Evolutionary conservation across 2,329 filamentous ascomycete genomes (phyloP).

Genomic region (Hymenotorrendiella dingleyae): DNA sequence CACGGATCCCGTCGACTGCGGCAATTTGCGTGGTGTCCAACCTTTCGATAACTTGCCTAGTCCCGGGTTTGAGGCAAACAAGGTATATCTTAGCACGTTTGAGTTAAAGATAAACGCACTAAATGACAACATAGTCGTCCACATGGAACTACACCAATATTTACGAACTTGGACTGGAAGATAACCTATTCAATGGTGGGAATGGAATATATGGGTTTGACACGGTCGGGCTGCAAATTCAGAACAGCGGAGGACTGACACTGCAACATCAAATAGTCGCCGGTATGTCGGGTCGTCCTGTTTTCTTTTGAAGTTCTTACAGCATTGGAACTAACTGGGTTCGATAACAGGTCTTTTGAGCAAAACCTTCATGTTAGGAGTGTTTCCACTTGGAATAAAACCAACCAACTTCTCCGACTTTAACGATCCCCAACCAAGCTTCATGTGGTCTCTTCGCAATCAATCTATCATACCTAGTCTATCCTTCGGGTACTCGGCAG

Average conservation of each 20-base stretch:
- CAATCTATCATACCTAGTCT: slow-evolving; percentile 33
- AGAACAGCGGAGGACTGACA: slow-evolving; percentile 19
- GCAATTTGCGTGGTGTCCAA: slow-evolving; percentile 6
- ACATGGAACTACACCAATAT: slow-evolving; percentile 33
- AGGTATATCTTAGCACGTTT: neutral
- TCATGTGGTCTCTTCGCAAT: slow-evolving; percentile 32
- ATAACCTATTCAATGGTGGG: slow-evolving; percentile 31
- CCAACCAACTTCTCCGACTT: slow-evolving; percentile 34
- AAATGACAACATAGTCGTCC: slow-evolving; percentile 22
- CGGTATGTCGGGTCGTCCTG: slow-evolving; percentile 13
- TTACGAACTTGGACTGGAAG: slow-evolving; percentile 33
- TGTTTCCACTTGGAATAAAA: slow-evolving; percentile 34
- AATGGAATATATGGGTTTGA: slow-evolving; percentile 20
- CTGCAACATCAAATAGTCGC: slow-evolving; percentile 13
- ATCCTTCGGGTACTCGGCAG: slow-evolving; percentile 37
- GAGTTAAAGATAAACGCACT: neutral
- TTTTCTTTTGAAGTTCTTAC: neutral
- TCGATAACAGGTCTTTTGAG: slow-evolving; percentile 25
- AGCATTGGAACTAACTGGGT: too few relatives aligned
- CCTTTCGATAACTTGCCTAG: slow-evolving; percentile 7
- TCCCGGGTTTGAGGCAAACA: slow-evolving; percentile 9
- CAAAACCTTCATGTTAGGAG: slow-evolving; percentile 26
- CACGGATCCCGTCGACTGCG: slow-evolving; percentile 11
- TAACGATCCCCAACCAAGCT: slow-evolving; percentile 31
- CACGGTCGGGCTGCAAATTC: slow-evolving; percentile 12